Percentiles rank a stretch among this genome's conserved stretches.
Conservation (phyloP, 1,139 yeast genomes). For the Debaryomyces sp. region DNA sequence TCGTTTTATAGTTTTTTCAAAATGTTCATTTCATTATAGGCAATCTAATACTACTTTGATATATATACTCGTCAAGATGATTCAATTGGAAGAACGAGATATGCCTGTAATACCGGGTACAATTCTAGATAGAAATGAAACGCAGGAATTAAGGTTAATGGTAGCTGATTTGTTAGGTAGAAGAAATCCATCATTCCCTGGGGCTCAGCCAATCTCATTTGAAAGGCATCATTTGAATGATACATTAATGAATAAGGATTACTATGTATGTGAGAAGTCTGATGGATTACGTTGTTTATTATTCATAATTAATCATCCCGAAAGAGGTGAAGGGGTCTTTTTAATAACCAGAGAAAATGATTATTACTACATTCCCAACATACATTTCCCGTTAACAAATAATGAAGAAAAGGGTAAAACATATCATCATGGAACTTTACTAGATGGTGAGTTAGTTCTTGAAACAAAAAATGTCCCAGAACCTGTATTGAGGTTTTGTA, state of each 20-base stretch:
- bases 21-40: neutral
- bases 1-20: conserved; percentile 3
- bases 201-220: conserved; percentile 95
- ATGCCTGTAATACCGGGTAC: conserved; percentile 88
- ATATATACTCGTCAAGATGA: conserved; percentile 23
- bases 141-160: conserved; percentile 66
- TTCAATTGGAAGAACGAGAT: conserved; percentile 54
- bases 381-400: conserved; percentile 72
- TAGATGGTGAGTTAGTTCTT: conserved; percentile 86
- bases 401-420: conserved; percentile 53
- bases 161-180: conserved; percentile 69
- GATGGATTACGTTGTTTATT: conserved; percentile 88
- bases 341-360: conserved; percentile 85
- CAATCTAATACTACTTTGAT: neutral
- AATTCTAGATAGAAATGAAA: conserved; percentile 69
- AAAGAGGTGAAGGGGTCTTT: conserved; percentile 74
- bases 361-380: conserved; percentile 75
- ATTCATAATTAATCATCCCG: conserved; percentile 68
- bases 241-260: conserved; percentile 59
- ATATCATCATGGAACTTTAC: conserved; percentile 81
- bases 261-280: conserved; percentile 92
- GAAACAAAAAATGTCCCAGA: conserved; percentile 56
- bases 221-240: conserved; percentile 70
- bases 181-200: conserved; percentile 64
- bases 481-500: conserved; percentile 66